Percentiles rank a stretch among this genome's conserved stretches.
Conservation (phyloP, 352 stramenopile species). For the Globisporangium parvum region DNA sequence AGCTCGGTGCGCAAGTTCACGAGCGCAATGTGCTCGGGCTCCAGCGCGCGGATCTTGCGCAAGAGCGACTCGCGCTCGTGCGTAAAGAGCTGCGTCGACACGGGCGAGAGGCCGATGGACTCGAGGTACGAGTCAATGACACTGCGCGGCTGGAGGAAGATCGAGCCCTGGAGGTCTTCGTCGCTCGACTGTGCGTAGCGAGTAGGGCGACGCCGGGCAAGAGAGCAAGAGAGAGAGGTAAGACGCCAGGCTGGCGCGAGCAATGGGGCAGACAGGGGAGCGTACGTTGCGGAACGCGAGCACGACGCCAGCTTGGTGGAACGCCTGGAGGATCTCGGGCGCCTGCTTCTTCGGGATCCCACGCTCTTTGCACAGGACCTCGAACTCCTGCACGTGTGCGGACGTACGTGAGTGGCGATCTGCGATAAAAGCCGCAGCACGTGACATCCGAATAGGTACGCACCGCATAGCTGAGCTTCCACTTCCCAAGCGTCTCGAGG, state of each 20-base stretch:
- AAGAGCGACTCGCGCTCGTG: slow-evolving; percentile 58
- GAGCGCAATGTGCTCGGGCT: slow-evolving; percentile 64
- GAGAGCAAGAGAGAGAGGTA: too few relatives aligned
- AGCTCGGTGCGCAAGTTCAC: slow-evolving; percentile 59
- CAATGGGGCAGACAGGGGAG: not conserved
- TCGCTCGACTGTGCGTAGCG: slow-evolving; percentile 53
- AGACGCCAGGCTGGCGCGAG: too few relatives aligned
- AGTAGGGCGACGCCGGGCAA: too few relatives aligned
- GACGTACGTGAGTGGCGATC: too few relatives aligned
- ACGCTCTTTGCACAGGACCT: slow-evolving; percentile 57
- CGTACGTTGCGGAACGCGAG: slow-evolving; percentile 72
- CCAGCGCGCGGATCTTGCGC: slow-evolving; percentile 57
- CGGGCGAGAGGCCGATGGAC: slow-evolving; percentile 62
- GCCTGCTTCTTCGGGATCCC: slow-evolving; percentile 84
- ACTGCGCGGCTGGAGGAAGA: slow-evolving; percentile 78
- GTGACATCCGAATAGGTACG: too few relatives aligned
- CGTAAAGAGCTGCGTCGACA: slow-evolving; percentile 62
- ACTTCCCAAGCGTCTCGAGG: slow-evolving; percentile 69
- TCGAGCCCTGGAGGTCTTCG: slow-evolving; percentile 62
- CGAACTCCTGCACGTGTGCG: slow-evolving; percentile 39
- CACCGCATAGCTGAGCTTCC: slow-evolving; percentile 66
- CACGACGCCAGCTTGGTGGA: slow-evolving; percentile 70
- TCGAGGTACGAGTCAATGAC: slow-evolving; percentile 76
- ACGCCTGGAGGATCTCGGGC: slow-evolving; percentile 60
- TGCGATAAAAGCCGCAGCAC: too few relatives aligned